Conservation (phyloP, 1,284 basidiomycete species). For the Coriolopsis trogii region DNA sequence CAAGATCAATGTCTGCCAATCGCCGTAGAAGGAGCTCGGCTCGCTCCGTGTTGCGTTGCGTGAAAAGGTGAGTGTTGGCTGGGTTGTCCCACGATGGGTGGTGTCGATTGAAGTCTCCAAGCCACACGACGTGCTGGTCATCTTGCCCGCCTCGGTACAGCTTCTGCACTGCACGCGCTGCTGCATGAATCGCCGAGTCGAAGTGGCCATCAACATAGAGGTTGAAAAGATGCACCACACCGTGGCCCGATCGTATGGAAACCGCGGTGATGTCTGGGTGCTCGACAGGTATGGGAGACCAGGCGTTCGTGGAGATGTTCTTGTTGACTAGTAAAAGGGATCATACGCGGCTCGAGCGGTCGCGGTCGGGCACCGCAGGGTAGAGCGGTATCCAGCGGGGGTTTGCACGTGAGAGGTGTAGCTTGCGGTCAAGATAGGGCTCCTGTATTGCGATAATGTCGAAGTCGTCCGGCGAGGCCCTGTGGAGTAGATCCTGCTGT, state of each 20-base stretch:
- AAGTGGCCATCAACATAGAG: constrained; percentile 39
- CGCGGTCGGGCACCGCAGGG: constrained; percentile 23
- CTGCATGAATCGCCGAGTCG: constrained; percentile 20
- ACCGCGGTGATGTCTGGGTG: constrained; percentile 35
- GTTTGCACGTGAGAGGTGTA: constrained; percentile 19
- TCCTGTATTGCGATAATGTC: constrained; percentile 39
- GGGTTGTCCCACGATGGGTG: constrained; percentile 49
- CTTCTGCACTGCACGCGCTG: constrained; percentile 1
- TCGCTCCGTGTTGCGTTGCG: constrained; percentile 7
- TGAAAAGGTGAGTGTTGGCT: constrained; percentile 41
- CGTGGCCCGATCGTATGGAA: constrained; percentile 15
- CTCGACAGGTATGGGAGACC: constrained; percentile 25
- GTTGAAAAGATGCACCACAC: constrained; percentile 34
- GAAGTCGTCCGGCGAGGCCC: constrained; percentile 20
- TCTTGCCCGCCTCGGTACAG: not conserved
- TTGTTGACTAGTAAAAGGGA: constrained; percentile 35
- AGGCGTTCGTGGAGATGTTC: constrained; percentile 29
- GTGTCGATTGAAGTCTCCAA: constrained; percentile 54
- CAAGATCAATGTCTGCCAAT: constrained; percentile 22
- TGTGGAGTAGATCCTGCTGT: constrained; percentile 26
- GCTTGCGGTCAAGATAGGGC: constrained; percentile 33
- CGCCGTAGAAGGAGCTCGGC: constrained; percentile 29
- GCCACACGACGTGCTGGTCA: constrained; percentile 34
- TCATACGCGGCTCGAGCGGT: constrained; percentile 12
- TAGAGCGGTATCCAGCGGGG: constrained; percentile 33